Conservation (phyloP, 805 yeast genomes). For the Tetrapisispora taiwanensis region DNA sequence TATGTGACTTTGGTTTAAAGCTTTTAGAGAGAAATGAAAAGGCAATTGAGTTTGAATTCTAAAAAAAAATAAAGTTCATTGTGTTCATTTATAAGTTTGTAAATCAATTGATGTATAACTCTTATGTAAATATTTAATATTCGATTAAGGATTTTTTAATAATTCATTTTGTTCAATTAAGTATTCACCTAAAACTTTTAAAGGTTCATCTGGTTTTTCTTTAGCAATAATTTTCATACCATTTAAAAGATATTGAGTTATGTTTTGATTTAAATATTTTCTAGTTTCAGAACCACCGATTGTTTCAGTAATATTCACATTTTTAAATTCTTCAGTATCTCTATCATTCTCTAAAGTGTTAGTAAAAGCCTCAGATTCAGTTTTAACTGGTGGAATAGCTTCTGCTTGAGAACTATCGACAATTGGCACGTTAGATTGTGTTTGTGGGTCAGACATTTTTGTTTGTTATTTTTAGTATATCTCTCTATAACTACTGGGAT, state of each 20-base stretch:
- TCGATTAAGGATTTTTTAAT: neutral
- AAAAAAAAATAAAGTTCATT: no score
- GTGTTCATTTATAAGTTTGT: no score
- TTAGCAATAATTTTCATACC: conserved; percentile 50
- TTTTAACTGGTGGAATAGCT: neutral
- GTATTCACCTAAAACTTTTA: conserved; percentile 44
- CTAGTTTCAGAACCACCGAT: conserved; percentile 68
- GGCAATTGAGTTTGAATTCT: conserved; percentile 25
- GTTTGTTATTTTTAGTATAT: no score
- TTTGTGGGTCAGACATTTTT: neutral
- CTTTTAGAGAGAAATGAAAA: conserved; percentile 38
- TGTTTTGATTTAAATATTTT: conserved; percentile 52
- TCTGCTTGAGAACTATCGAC: neutral
- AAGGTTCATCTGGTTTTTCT: conserved; percentile 46
- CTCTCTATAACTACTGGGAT: no score
- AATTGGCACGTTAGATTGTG: neutral
- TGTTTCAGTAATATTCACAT: conserved; percentile 33
- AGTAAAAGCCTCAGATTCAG: neutral
- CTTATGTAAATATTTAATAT: neutral
- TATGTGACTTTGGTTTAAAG: conserved; percentile 76
- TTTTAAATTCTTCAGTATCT: neutral
- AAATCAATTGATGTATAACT: no score
- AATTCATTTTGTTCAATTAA: conserved; percentile 32
- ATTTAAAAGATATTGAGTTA: conserved; percentile 52
- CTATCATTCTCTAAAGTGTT: neutral